Percentiles rank a stretch among this genome's conserved stretches.
phyloP scores from a whole-genome alignment of 768 basidiomycete genomes.

The Lyophyllum semitale region DNA sequence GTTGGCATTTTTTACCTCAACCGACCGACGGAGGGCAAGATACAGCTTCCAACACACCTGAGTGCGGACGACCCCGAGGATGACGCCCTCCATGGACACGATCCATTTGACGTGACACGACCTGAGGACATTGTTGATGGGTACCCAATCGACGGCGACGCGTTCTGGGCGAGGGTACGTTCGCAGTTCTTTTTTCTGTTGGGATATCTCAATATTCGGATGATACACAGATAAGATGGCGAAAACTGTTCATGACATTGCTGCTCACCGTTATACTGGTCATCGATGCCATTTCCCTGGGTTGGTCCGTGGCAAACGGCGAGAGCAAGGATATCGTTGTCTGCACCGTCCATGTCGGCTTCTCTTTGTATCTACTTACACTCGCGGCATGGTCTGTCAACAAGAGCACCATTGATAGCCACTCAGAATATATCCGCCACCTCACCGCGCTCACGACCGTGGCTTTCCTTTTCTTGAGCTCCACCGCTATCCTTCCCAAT shows the following conservation, averaged over 20 bases:
- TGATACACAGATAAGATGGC: slow-evolving; percentile 54
- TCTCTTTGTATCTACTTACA: slow-evolving; percentile 60
- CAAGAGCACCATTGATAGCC: slow-evolving; percentile 38
- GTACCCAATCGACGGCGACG: slow-evolving; percentile 58
- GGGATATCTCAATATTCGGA: not conserved
- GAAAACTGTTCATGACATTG: no score
- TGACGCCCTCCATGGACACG: slow-evolving; percentile 32
- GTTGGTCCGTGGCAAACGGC: slow-evolving; percentile 46
- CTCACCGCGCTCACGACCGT: slow-evolving; percentile 56
- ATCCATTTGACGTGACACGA: slow-evolving; percentile 72
- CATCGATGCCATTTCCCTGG: slow-evolving; percentile 58
- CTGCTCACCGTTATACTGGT: no score
- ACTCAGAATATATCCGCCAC: slow-evolving; percentile 60
- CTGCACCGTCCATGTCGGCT: slow-evolving; percentile 47
- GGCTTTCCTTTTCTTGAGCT: slow-evolving; percentile 44
- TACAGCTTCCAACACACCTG: slow-evolving; percentile 44
- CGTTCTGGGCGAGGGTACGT: slow-evolving; percentile 61
- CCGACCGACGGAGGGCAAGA: slow-evolving; percentile 47
- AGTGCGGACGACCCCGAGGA: slow-evolving; percentile 4
- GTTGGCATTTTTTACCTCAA: slow-evolving; percentile 41
- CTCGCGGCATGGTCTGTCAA: slow-evolving; percentile 55
- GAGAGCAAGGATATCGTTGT: slow-evolving; percentile 34
- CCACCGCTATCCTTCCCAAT: slow-evolving; percentile 59
- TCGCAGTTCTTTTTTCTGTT: not conserved
- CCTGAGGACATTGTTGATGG: slow-evolving; percentile 72